These are phyloP conservation scores for Tephrocybe sp. DNA, from an alignment of 768 basidiomycete species.

Conservation along the genomic window DNA sequence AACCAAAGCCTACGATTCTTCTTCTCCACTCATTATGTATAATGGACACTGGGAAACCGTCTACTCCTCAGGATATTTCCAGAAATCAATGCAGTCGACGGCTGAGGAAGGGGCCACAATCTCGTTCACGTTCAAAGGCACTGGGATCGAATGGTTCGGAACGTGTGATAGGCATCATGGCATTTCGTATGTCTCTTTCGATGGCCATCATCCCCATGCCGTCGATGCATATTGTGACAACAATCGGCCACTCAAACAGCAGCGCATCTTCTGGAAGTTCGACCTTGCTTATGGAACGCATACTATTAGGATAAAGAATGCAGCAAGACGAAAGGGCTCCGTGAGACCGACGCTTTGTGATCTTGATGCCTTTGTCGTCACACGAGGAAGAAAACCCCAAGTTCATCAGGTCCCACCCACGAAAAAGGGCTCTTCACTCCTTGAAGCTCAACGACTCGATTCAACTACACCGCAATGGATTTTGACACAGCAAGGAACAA, in stretches of 20 bases:
- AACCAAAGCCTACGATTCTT: slow-evolving; percentile 68
- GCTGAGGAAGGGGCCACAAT: slow-evolving; percentile 46
- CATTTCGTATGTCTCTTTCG: slow-evolving; percentile 54
- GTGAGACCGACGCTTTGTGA: slow-evolving; percentile 40
- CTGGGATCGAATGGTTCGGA: slow-evolving; percentile 81
- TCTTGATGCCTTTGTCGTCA: slow-evolving; percentile 70
- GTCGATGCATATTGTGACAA: slow-evolving; percentile 46
- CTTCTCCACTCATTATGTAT: slow-evolving; percentile 66
- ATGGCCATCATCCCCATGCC: slow-evolving; percentile 44
- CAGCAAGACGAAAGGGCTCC: slow-evolving; percentile 40
- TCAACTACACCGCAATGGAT: slow-evolving; percentile 43
- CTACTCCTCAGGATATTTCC: slow-evolving; percentile 50
- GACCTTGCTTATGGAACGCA: slow-evolving; percentile 53
- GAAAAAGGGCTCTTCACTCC: slow-evolving; percentile 4
- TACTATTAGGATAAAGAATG: slow-evolving; percentile 62
- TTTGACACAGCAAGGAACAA: slow-evolving; percentile 62
- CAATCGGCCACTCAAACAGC: slow-evolving; percentile 42
- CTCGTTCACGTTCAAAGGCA: slow-evolving; percentile 65
- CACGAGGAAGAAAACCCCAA: slow-evolving; percentile 31
- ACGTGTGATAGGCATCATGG: slow-evolving; percentile 55
- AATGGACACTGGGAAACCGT: slow-evolving; percentile 58
- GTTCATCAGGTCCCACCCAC: not conserved
- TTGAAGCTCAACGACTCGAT: slow-evolving; percentile 5
- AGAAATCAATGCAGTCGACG: slow-evolving; percentile 52
- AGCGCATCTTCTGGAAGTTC: slow-evolving; percentile 65